Evolutionary conservation across 2,329 filamentous ascomycete genomes (phyloP).

Genomic region (Claviceps sp.): DNA sequence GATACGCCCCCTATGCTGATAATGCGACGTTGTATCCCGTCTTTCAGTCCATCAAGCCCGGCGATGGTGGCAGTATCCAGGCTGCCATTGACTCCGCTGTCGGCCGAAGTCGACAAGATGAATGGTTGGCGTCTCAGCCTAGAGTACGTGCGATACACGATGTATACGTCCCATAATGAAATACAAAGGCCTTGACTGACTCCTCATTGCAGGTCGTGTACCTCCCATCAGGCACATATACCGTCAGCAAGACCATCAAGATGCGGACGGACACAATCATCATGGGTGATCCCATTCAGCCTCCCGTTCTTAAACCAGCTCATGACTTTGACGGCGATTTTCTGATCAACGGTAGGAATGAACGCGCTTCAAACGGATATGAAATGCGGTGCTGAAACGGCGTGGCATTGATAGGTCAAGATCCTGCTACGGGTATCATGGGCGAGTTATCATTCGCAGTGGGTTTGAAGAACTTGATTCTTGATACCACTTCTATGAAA

Average conservation of each 20-base stretch:
- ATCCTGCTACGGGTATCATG: slow-evolving; percentile 17
- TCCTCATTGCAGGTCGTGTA: slow-evolving; percentile 21
- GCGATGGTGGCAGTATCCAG: slow-evolving; percentile 24
- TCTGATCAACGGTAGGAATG: slow-evolving; percentile 18
- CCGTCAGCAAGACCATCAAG: slow-evolving; percentile 23
- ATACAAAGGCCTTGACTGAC: not conserved
- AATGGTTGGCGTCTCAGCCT: slow-evolving; percentile 30
- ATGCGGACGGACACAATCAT: slow-evolving; percentile 32
- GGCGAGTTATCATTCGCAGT: slow-evolving; percentile 30
- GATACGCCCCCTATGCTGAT: slow-evolving; percentile 28
- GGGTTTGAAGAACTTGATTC: slow-evolving; percentile 28
- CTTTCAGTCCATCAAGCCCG: slow-evolving; percentile 23
- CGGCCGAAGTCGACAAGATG: slow-evolving; percentile 18
- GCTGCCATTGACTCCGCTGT: slow-evolving; percentile 24
- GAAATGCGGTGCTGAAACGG: not conserved
- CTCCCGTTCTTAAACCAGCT: slow-evolving; percentile 27
- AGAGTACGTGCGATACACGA: slow-evolving; percentile 15
- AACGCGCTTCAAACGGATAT: too few relatives aligned
- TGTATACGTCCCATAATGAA: not conserved
- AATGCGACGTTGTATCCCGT: slow-evolving; percentile 24
- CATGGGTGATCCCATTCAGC: slow-evolving; percentile 31
- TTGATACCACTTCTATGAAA: slow-evolving; percentile 26
- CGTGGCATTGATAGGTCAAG: slow-evolving; percentile 10
- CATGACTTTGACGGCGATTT: slow-evolving; percentile 20
- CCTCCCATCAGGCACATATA: slow-evolving; percentile 29